Conservation (phyloP, 2,329 filamentous ascomycete species). For the Coleophoma crateriformis region DNA sequence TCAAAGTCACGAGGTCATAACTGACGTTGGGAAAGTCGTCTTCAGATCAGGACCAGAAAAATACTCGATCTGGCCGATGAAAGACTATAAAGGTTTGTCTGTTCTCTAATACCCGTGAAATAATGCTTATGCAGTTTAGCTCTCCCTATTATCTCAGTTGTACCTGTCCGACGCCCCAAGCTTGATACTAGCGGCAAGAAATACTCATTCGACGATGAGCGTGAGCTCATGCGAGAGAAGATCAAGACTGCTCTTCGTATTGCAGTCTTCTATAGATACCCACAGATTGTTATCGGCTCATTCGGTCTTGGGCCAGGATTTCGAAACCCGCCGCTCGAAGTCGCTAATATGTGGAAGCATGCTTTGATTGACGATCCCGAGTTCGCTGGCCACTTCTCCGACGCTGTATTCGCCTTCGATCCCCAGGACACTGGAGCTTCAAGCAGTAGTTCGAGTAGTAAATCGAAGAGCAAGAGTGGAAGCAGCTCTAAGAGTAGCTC, state of each 20-base stretch:
- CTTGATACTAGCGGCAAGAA: conserved; percentile 60
- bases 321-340: conserved; percentile 58
- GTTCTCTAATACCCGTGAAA: no score
- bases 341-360: conserved; percentile 62
- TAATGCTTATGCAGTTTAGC: conserved; percentile 24
- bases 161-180: conserved; percentile 68
- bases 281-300: conserved; percentile 54
- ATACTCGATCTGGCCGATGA: conserved; percentile 48
- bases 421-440: conserved; percentile 31
- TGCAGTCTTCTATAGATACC: conserved; percentile 54
- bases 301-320: conserved; percentile 60
- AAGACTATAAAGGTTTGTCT: no score
- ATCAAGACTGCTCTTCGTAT: conserved; percentile 67
- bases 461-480: conserved; percentile 1
- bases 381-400: conserved; percentile 54
- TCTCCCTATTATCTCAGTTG: conserved; percentile 68
- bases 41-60: conserved; percentile 62
- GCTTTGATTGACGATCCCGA: conserved; percentile 57
- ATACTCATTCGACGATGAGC: conserved; percentile 68
- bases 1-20: background rate
- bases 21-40: conserved; percentile 43
- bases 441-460: conserved; percentile 8
- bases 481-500: background rate
- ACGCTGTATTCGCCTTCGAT: conserved; percentile 61
- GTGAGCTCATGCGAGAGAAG: conserved; percentile 67